phyloP scores from a whole-genome alignment of 2,329 filamentous ascomycete genomes.

The Chaetomium globosum region DNA sequence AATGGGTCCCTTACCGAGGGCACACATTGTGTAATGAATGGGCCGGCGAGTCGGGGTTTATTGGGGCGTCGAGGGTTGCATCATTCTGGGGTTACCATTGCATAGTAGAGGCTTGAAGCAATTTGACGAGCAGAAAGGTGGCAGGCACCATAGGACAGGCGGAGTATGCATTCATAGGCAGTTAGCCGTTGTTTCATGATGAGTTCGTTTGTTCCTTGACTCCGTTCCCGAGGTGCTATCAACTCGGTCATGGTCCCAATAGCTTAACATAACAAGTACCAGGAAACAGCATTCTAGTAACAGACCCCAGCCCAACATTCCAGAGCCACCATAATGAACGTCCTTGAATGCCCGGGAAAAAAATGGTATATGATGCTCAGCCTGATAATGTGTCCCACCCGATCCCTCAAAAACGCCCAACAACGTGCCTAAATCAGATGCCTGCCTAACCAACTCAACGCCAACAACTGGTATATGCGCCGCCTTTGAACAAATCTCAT shows the following conservation, averaged over 20 bases:
- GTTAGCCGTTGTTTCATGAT: background rate
- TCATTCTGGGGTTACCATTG: background rate
- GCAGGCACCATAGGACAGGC: background rate
- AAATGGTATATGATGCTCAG: slow-evolving; percentile 26
- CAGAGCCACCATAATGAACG: background rate
- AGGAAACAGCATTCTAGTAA: background rate
- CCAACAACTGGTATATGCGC: background rate
- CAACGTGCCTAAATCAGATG: background rate
- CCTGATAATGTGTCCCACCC: background rate
- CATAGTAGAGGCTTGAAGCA: slow-evolving; percentile 14
- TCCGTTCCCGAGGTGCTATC: background rate
- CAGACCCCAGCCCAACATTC: background rate
- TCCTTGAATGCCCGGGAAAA: slow-evolving; percentile 5
- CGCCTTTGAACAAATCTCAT: background rate
- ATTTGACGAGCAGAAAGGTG: background rate
- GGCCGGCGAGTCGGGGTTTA: background rate
- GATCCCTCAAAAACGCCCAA: background rate
- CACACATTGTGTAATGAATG: background rate
- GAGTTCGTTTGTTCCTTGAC: background rate
- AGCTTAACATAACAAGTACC: background rate
- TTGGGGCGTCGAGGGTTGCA: background rate
- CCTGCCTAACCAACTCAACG: slow-evolving; percentile 1
- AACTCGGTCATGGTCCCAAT: background rate
- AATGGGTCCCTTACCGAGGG: background rate
- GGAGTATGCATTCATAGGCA: background rate